A percentile compares a stretch with the other conserved stretches of the same genome.
Conservation (phyloP, 2,329 filamentous ascomycete genomes). For the Xenoacremonium recifei region DNA sequence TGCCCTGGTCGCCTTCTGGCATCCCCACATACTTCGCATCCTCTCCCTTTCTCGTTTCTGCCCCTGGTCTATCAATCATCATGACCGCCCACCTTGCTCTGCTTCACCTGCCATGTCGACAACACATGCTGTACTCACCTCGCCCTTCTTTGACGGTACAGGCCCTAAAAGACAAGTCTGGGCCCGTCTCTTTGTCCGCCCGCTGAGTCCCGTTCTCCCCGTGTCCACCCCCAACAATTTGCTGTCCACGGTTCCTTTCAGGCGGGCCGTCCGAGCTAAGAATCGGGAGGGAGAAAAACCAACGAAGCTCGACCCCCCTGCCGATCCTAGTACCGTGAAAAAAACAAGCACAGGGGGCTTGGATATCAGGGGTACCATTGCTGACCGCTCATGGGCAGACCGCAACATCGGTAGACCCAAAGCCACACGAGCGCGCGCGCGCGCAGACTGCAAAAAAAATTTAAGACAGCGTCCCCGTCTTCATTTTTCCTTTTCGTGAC, state of each 20-base stretch:
- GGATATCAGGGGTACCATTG: slow-evolving; percentile 4
- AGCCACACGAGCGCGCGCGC: slow-evolving; percentile 7
- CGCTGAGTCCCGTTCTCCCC: slow-evolving; percentile 3
- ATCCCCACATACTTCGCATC: slow-evolving; percentile 22
- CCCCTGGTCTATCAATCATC: slow-evolving; percentile 21
- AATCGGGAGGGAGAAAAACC: slow-evolving; percentile 13
- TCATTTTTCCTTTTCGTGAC: slow-evolving; percentile 9
- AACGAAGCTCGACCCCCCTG: slow-evolving; percentile 18
- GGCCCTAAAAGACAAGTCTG: too few species aligned
- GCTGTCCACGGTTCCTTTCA: slow-evolving; percentile 7
- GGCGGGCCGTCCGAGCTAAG: slow-evolving; percentile 14
- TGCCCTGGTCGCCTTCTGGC: slow-evolving; percentile 17
- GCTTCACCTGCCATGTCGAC: slow-evolving; percentile 3
- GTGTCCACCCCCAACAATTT: slow-evolving; percentile 12
- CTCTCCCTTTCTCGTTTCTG: slow-evolving; percentile 13
- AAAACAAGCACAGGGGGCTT: slow-evolving; percentile 1
- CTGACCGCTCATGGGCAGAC: slow-evolving; percentile 4
- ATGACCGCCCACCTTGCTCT: slow-evolving; percentile 22
- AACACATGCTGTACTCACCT: slow-evolving; percentile 1
- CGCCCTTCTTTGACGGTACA: neutral
- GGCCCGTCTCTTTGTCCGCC: neutral
- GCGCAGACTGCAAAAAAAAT: slow-evolving; percentile 1
- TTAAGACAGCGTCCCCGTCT: slow-evolving; percentile 9
- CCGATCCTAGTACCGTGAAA: slow-evolving; percentile 23
- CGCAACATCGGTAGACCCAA: slow-evolving; percentile 2